Conservation (phyloP, 305 asterid genomes). For the Fraxinus sp. region DNA sequence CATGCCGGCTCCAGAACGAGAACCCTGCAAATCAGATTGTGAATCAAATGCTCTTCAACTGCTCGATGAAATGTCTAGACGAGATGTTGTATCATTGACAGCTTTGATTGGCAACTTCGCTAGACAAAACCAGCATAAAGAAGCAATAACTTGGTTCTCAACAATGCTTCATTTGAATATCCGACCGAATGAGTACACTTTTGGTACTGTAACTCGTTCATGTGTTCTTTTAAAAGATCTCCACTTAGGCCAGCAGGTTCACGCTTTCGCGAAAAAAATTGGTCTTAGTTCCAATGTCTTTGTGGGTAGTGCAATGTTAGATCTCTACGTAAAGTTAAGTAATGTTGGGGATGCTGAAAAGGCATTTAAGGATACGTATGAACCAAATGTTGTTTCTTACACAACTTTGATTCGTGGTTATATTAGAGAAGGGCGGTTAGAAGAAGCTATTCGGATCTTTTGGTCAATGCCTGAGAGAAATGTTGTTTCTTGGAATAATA, state of each 20-base stretch:
- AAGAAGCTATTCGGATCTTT: slow-evolving; percentile 51
- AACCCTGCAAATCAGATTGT: neutral
- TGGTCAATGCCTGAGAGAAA: slow-evolving; percentile 57
- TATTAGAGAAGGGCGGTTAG: slow-evolving; percentile 47
- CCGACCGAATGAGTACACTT: slow-evolving; percentile 72
- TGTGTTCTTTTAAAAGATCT: slow-evolving; percentile 45
- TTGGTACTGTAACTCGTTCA: slow-evolving; percentile 58
- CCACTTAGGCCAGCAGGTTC: slow-evolving; percentile 60
- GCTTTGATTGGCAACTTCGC: slow-evolving; percentile 51
- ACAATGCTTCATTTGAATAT: slow-evolving; percentile 46
- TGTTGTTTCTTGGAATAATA: slow-evolving; percentile 68
- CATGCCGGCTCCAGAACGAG: neutral
- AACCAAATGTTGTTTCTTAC: slow-evolving; percentile 72
- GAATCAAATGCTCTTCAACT: slow-evolving; percentile 28
- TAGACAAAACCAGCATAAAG: slow-evolving; percentile 46
- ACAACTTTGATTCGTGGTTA: slow-evolving; percentile 63
- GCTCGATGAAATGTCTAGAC: slow-evolving; percentile 61
- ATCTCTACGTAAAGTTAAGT: slow-evolving; percentile 61
- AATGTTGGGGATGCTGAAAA: slow-evolving; percentile 35
- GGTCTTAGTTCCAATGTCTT: slow-evolving; percentile 57
- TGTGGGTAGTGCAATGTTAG: slow-evolving; percentile 61
- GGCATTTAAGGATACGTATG: slow-evolving; percentile 49
- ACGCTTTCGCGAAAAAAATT: slow-evolving; percentile 41
- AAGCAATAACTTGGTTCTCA: slow-evolving; percentile 47
- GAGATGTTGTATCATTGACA: slow-evolving; percentile 49